A percentile compares a stretch with the other conserved stretches of the same genome.
Conservation (phyloP, 371 early-diverging fungal genomes). For the Paraphysoderma sedebokerense region DNA sequence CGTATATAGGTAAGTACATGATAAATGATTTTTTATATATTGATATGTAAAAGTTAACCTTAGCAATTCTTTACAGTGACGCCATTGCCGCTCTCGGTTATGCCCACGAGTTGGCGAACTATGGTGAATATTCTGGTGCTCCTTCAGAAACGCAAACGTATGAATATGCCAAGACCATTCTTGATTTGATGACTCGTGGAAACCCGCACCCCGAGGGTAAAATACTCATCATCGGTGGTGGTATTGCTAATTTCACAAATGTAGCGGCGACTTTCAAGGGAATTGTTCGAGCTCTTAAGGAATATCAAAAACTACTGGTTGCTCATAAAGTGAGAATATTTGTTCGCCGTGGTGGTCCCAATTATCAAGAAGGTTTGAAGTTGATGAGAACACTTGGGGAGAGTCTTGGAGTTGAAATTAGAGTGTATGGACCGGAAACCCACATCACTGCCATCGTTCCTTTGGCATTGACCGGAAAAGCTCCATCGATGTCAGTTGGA, state of each 20-base stretch:
- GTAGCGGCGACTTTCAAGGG: conserved; percentile 98
- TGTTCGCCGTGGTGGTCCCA: conserved; percentile 95
- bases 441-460: conserved; percentile 96
- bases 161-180: conserved; percentile 93
- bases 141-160: conserved; percentile 95
- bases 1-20: conserved; percentile 39
- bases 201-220: conserved; percentile 68
- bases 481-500: conserved; percentile 4
- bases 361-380: conserved; percentile 95
- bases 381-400: conserved; percentile 87
- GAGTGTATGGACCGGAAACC: conserved; percentile 93
- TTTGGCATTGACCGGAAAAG: conserved; percentile 47
- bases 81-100: conserved; percentile 91
- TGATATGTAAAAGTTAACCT: neutral
- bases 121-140: conserved; percentile 97
- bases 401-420: conserved; percentile 77
- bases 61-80: conserved; percentile 38
- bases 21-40: neutral
- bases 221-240: conserved; percentile 92
- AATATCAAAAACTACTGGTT: conserved; percentile 71
- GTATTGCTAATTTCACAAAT: conserved; percentile 98
- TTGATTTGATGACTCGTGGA: conserved; percentile 92
- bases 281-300: conserved; percentile 82
- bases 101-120: conserved; percentile 90
- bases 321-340: conserved; percentile 78